These are phyloP conservation scores for Serendipita sp. DNA, from an alignment of 768 basidiomycete species.

Conservation along the genomic window DNA sequence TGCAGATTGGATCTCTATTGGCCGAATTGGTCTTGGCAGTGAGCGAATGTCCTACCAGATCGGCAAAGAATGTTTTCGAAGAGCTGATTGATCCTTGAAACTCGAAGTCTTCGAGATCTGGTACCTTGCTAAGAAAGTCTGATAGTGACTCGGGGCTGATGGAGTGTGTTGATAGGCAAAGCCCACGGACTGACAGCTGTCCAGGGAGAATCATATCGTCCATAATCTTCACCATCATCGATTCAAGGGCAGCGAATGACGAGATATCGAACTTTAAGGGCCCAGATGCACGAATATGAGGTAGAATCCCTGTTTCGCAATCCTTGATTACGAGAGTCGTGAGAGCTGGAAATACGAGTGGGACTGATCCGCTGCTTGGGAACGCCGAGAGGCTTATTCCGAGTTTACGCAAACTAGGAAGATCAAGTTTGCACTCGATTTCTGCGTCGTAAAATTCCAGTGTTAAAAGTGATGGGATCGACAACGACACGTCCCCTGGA, in stretches of 20 bases:
- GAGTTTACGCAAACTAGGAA: too few species aligned
- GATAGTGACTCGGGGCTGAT: neutral
- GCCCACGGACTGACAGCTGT: too few species aligned
- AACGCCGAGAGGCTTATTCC: fast-evolving
- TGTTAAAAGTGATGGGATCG: neutral
- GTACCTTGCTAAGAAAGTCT: neutral
- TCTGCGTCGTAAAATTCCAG: neutral
- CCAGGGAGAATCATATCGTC: neutral
- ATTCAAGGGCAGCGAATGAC: neutral
- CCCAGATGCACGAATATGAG: neutral
- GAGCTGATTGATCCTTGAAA: neutral
- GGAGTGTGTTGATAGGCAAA: neutral
- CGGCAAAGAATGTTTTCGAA: neutral
- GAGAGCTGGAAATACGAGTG: neutral
- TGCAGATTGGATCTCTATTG: neutral
- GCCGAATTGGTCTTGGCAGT: neutral
- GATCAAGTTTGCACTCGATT: neutral
- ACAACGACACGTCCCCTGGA: neutral
- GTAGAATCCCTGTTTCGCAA: neutral
- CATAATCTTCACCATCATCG: neutral
- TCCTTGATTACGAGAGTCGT: neutral
- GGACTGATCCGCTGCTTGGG: neutral
- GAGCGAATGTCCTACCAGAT: neutral
- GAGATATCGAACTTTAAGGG: neutral
- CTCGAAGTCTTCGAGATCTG: neutral